These are phyloP conservation scores for Phialemonium atrogriseum DNA, from an alignment of 2,329 filamentous ascomycete species.

Conservation along the genomic window DNA sequence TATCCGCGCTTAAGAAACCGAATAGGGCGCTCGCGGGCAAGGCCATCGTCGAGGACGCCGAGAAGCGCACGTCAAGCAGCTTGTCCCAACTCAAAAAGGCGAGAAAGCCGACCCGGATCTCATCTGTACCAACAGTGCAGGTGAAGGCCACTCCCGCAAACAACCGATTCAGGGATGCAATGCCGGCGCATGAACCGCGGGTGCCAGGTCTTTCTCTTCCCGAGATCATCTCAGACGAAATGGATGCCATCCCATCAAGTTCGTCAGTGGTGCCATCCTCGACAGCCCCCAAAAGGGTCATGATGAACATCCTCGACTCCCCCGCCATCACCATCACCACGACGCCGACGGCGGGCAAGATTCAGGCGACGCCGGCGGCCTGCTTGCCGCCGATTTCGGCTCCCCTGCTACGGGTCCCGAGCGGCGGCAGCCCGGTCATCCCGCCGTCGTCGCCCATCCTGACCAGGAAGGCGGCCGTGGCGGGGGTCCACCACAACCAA, in stretches of 20 bases:
- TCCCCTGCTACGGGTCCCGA: too few species aligned
- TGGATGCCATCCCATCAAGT: constrained; percentile 27
- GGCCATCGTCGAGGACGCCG: constrained; percentile 57
- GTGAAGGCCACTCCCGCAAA: constrained; percentile 52
- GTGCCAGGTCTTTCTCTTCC: too few species aligned
- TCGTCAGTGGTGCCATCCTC: constrained; percentile 18
- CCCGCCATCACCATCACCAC: not conserved
- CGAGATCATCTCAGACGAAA: constrained; percentile 25
- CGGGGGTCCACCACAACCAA: too few species aligned
- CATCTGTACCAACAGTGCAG: constrained; percentile 29
- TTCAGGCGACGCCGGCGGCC: not conserved
- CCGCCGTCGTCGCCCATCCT: constrained; percentile 12
- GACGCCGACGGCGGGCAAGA: not conserved
- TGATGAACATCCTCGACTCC: constrained; percentile 7
- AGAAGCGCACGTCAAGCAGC: constrained; percentile 45
- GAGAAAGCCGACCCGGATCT: constrained; percentile 37
- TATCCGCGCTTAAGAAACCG: constrained; percentile 64
- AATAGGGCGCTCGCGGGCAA: constrained; percentile 64
- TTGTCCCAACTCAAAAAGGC: constrained; percentile 39
- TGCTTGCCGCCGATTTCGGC: not conserved
- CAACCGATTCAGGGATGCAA: constrained; percentile 43
- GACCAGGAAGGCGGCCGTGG: constrained; percentile 7
- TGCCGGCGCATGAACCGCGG: too few species aligned
- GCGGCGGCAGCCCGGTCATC: too few species aligned
- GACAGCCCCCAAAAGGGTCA: constrained; percentile 13